Evolutionary conservation across 768 basidiomycete genomes (phyloP), one percentile per base, ranked within the genome.

Genomic region (Leccinum ochraceum): DNA sequence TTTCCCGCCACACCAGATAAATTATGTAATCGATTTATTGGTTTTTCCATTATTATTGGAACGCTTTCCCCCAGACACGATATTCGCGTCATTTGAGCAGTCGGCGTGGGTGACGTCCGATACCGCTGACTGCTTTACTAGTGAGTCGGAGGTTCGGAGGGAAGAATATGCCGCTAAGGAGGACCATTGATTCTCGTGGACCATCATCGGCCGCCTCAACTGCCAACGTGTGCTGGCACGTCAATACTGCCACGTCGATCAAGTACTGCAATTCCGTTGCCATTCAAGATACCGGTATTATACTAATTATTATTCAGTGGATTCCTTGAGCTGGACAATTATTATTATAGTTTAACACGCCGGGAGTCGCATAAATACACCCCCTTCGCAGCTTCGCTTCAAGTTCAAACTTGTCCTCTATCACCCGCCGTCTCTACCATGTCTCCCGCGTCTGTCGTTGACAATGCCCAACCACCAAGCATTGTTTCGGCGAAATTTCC

Each of bases 281-380:
- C n/a, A 32, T 20, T 20, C 37, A 39, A 30, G 30, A 13, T 22
- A 22, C 7, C 26, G 37, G 34, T 46, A 46, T 11, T 46, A 46
- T 34, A 34, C 11, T 20, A 42, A 7, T 42, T 42, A 42, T 48
- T 32, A 52, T 52, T 11, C 36, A 16, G 9, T 39, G 34, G 16
- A 60, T 37, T 60, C 37, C 49, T 22, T 17, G 48, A 46, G 46
- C 32, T 28, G 39, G 48, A 13, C 50, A 34, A 32, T n/a, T 32
- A 26, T 44, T 16, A 42, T n/a, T n/a, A 42, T 17, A 42, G 32
- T 6, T 46, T 3, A 30, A 30, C 30, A 30, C 30, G 30, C 30
- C 30, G 17, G 16, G 44, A 39, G 9, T 52, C 56, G 54, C 58
- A 74, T 72, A 74, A 73, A 74, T 74, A 69, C 36, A 2, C 14